Percentiles rank a stretch among this genome's conserved stretches.
phyloP scores from a whole-genome alignment of 2,329 filamentous ascomycete species.

The Arthrobotrys sphaeroides region DNA sequence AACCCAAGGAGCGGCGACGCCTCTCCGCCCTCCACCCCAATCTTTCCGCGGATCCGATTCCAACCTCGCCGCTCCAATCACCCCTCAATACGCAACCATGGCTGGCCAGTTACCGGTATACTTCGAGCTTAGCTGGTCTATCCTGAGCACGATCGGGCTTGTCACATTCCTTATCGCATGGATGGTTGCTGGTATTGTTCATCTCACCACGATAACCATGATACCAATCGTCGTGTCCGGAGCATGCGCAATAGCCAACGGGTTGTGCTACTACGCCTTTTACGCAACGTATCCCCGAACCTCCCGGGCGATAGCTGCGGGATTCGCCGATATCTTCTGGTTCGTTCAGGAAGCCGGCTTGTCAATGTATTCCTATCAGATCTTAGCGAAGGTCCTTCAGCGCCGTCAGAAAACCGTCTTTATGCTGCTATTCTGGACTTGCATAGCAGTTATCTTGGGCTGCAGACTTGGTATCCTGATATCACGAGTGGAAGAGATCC shows the following conservation, averaged over 20 bases:
- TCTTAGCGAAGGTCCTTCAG: conserved; percentile 66
- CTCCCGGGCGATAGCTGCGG: conserved; percentile 60
- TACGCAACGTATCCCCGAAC: conserved; percentile 59
- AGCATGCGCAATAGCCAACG: conserved; percentile 63
- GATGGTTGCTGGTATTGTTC: conserved; percentile 62
- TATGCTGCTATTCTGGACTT: conserved; percentile 68
- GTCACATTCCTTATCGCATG: conserved; percentile 62
- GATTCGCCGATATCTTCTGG: conserved; percentile 63
- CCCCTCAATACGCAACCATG: not conserved
- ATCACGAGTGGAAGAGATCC: conserved; percentile 59
- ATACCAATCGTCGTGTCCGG: conserved; percentile 62
- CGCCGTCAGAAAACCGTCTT: conserved; percentile 62
- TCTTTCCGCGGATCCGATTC: not conserved
- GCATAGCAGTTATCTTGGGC: conserved; percentile 66
- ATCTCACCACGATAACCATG: conserved; percentile 61
- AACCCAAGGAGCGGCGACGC: too few relatives aligned
- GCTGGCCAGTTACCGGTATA: conserved; percentile 59
- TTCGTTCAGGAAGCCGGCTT: conserved; percentile 64
- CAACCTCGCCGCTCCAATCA: not conserved
- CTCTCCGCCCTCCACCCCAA: not conserved
- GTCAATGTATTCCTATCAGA: conserved; percentile 67
- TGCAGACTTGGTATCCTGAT: conserved; percentile 64
- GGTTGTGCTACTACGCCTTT: conserved; percentile 63
- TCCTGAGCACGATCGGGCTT: conserved; percentile 64
- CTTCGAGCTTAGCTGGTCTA: conserved; percentile 64